These are phyloP conservation scores for Codiaeum variegatum DNA, from an alignment of 441 rosid genomes.

Conservation along the genomic window DNA sequence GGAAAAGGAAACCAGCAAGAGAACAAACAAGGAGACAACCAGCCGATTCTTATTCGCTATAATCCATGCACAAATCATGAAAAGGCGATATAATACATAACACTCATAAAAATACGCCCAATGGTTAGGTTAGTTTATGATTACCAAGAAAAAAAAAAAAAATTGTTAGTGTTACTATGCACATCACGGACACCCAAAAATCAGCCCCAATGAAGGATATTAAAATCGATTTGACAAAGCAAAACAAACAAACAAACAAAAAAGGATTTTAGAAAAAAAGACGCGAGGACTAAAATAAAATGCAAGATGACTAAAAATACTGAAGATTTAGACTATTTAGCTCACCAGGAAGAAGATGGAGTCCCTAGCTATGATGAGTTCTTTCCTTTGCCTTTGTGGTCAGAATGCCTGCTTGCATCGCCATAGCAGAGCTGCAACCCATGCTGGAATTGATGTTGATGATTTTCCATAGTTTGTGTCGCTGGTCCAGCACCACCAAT, in stretches of 20 bases:
- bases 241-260: constrained; percentile 11
- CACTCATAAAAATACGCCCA: constrained; percentile 29
- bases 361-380: constrained; percentile 36
- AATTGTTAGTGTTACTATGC: constrained; percentile 29
- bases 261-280: no score
- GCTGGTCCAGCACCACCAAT: constrained; percentile 41
- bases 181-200: constrained; percentile 25
- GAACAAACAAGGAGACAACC: constrained; percentile 69
- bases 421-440: constrained; percentile 76
- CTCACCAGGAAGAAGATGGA: constrained; percentile 43
- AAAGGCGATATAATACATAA: constrained; percentile 14
- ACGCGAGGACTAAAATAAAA: no score
- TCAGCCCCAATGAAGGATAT: constrained; percentile 7
- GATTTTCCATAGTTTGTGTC: constrained; percentile 53
- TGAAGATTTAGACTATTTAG: neutral
- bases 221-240: neutral
- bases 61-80: constrained; percentile 47
- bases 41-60: constrained; percentile 42
- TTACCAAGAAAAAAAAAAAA: constrained; percentile 40
- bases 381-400: constrained; percentile 81
- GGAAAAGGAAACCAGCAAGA: constrained; percentile 66
- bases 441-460: constrained; percentile 59
- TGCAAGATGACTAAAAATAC: neutral
- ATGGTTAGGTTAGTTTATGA: constrained; percentile 36
- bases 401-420: constrained; percentile 60